Base-by-base conservation (phyloP, 2,329 filamentous ascomycete genomes). In the Juglanconis oblonga region DNA sequence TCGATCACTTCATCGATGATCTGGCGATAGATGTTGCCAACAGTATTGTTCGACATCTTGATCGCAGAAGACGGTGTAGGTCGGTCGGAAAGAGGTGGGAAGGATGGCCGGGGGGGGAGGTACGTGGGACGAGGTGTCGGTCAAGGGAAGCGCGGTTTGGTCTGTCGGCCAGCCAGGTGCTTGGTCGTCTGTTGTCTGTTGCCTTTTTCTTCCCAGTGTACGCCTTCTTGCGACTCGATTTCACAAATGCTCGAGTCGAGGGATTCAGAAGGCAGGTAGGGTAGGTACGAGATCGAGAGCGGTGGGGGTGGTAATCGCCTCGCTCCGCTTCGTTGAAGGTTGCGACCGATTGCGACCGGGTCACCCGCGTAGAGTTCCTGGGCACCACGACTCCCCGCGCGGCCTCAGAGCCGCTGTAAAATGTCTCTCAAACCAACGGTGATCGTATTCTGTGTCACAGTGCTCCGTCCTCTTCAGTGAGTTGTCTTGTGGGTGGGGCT, bases 1-100 rank as follows among this genome's bases (percentile, higher is more conserved):
- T 94, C 89, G 76, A 98, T 91, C 73, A 99, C 92, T 78, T 95
- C 91, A 64, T 88, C 81, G 72, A 90, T 90, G 74, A 90, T 87
- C 70, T 82, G 79, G 75, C 87, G 81, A 76, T 97, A 99, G 71
- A 98, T 88, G 67, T 79, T 78, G 70, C 95, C 95, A 79, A 87
- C 84, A 14, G 77, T 76, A 51, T 74, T 69, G 73, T 87, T 86
- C 61, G 84, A 86, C 84, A 87, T 86, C 61, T 65, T 79, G 73
- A 58, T 44, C 44, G 35, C 32, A 32, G 42, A 5, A 36, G 29
- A 11, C 14, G 40, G 14, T 33, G 10, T 35, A 32, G 5, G 10
- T 36, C 45, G 17, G 24, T 32, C 14, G 45, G 47, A 24, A 40
- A 31, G 33, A n/a, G 44, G 45, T n/a, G 11, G 54, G 33, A 10